A percentile compares a stretch with the other conserved stretches of the same genome.
Conservation (phyloP, 441 rosid genomes). For the Rhodomyrtus psidioides region DNA sequence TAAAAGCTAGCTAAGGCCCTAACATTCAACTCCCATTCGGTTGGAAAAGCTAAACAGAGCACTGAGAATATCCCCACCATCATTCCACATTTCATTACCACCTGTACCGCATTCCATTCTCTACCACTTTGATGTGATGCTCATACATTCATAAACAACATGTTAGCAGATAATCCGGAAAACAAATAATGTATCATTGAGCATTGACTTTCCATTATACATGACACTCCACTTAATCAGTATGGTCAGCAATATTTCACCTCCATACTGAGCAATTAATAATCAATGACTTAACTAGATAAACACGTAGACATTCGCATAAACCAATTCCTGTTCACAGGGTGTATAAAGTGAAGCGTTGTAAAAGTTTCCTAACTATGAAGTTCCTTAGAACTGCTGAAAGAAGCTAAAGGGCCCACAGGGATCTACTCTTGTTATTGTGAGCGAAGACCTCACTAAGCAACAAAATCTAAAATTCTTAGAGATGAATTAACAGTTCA, state of each 20-base stretch:
- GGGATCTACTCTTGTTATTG: not conserved
- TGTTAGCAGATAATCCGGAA: not conserved
- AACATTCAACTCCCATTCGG: not conserved
- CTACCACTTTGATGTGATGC: not conserved
- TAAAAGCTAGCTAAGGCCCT: not conserved
- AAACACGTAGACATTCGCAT: not conserved
- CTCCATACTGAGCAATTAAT: not conserved
- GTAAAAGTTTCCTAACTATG: not conserved
- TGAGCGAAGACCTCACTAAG: not conserved
- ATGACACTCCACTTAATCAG: not conserved
- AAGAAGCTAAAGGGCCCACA: not conserved
- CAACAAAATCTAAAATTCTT: not conserved
- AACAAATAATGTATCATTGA: not conserved
- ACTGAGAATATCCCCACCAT: not conserved
- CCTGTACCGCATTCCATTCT: not conserved
- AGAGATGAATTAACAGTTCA: not conserved
- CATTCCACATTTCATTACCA: not conserved
- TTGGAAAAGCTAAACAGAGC: not conserved
- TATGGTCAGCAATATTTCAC: not conserved
- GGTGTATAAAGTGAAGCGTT: not conserved
- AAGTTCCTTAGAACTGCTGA: not conserved
- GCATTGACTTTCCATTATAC: not conserved
- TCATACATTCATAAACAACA: not conserved
- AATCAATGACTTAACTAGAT: not conserved
- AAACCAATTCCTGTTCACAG: not conserved